Percentiles rank a stretch among this genome's conserved stretches.
Evolutionary conservation across 768 basidiomycete genomes (phyloP).

Genomic region (Tylopilus subfusipes): DNA sequence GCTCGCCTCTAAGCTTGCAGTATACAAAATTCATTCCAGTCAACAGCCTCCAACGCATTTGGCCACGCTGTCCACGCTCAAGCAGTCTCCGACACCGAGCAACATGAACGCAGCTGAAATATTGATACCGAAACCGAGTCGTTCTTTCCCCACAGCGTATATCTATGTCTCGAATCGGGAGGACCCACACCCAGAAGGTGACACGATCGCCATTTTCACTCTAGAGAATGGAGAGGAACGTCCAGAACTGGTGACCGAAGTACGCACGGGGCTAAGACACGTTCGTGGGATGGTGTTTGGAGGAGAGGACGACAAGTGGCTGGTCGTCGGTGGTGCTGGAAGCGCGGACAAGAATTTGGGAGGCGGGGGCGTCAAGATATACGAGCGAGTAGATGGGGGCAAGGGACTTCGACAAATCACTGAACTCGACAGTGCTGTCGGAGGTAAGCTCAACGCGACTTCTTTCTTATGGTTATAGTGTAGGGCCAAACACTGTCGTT

Average conservation of each 20-base stretch:
- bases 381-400: slow-evolving; percentile 61
- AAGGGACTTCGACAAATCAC: slow-evolving; percentile 53
- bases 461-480: slow-evolving; percentile 36
- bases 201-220: slow-evolving; percentile 68
- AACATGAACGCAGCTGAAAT: slow-evolving; percentile 69
- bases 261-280: slow-evolving; percentile 67
- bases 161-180: slow-evolving; percentile 76
- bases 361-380: slow-evolving; percentile 69
- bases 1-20: slow-evolving; percentile 54
- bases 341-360: slow-evolving; percentile 50
- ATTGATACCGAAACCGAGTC: slow-evolving; percentile 53
- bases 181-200: slow-evolving; percentile 64
- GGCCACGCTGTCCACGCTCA: slow-evolving; percentile 45
- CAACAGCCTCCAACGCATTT: slow-evolving; percentile 39
- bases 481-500: background rate
- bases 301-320: slow-evolving; percentile 56
- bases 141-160: slow-evolving; percentile 51
- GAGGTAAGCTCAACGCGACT: slow-evolving; percentile 37
- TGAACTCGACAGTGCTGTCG: slow-evolving; percentile 30
- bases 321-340: slow-evolving; percentile 59
- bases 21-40: slow-evolving; percentile 49
- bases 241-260: slow-evolving; percentile 54
- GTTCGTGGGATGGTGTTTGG: slow-evolving; percentile 67
- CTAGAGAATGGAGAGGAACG: slow-evolving; percentile 41
- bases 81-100: slow-evolving; percentile 41